Evolutionary conservation across 1,284 basidiomycete species (phyloP).

Genomic region (Xanthoconium separans): DNA sequence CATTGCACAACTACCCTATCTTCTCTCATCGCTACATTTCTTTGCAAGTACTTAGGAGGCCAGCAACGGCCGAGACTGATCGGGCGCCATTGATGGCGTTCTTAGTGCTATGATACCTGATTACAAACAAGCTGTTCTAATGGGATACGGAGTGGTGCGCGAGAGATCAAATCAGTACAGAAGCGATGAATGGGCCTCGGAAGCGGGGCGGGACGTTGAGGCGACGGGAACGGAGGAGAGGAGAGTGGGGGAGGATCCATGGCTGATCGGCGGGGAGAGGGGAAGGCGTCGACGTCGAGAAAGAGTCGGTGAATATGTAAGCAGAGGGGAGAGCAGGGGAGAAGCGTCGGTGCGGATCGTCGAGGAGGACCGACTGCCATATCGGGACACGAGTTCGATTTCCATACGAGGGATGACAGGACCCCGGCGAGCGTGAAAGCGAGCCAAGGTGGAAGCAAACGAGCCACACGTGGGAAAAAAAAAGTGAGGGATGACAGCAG

Average conservation of each 20-base stretch:
- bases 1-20: conserved; percentile 27
- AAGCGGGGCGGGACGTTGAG: conserved; percentile 11
- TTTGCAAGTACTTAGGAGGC: conserved; percentile 26
- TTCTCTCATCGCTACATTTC: conserved; percentile 21
- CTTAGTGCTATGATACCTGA: conserved; percentile 34
- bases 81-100: conserved; percentile 19
- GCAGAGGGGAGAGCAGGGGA: conserved; percentile 18
- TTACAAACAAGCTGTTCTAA: conserved; percentile 32
- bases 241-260: conserved; percentile 11
- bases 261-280: conserved; percentile 19
- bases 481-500: conserved; percentile 1
- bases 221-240: conserved; percentile 28
- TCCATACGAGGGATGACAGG: conserved; percentile 23
- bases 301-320: conserved; percentile 28
- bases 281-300: conserved; percentile 21
- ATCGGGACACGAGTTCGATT: conserved; percentile 23
- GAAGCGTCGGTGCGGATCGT: conserved; percentile 34
- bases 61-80: conserved; percentile 22
- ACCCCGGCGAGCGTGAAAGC: conserved; percentile 31
- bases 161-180: conserved; percentile 14
- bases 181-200: conserved; percentile 16
- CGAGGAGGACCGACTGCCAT: conserved; percentile 17
- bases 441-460: conserved; percentile 30
- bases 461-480: conserved; percentile 24
- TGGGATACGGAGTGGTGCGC: conserved; percentile 10